Percentiles rank a stretch among this genome's conserved stretches.
Conservation (phyloP, 495 filamentous ascomycete genomes). For the Penicillium nucicola region DNA sequence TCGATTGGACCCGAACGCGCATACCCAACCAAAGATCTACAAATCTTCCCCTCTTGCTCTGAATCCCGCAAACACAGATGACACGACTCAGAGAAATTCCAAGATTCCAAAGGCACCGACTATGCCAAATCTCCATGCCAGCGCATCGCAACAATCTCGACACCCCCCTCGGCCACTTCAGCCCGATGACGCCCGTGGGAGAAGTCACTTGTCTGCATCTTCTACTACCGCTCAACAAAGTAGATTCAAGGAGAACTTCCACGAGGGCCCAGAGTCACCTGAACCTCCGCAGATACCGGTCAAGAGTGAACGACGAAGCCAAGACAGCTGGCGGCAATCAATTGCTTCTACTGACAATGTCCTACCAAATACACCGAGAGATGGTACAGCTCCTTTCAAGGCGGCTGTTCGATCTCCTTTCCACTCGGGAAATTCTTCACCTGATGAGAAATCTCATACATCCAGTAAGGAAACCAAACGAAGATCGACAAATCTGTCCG, state of each 20-base stretch:
- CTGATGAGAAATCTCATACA: background rate
- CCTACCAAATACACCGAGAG: background rate
- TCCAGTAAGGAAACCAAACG: background rate
- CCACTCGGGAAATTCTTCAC: conserved; percentile 2
- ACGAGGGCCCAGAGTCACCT: background rate
- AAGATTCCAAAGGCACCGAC: background rate
- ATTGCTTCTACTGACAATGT: background rate
- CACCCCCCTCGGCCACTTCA: background rate
- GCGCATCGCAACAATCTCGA: background rate
- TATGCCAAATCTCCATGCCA: background rate
- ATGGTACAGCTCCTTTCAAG: conserved; percentile 2
- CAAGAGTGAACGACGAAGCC: conserved; percentile 3
- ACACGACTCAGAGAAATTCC: background rate
- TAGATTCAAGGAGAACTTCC: conserved; percentile 6
- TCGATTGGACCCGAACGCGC: conserved; percentile 6
- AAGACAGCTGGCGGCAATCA: background rate
- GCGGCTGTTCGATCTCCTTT: conserved; percentile 1
- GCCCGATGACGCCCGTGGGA: conserved; percentile 1
- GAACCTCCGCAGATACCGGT: conserved; percentile 1
- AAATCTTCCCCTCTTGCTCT: conserved; percentile 36
- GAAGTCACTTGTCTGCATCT: conserved; percentile 1
- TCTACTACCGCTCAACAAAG: background rate
- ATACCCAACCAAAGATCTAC: conserved; percentile 20
- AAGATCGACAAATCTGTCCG: background rate
- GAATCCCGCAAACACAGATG: conserved; percentile 15